Base-by-base conservation (phyloP, 2,329 filamentous ascomycete species). In the Calcarisporium arbuscula region DNA sequence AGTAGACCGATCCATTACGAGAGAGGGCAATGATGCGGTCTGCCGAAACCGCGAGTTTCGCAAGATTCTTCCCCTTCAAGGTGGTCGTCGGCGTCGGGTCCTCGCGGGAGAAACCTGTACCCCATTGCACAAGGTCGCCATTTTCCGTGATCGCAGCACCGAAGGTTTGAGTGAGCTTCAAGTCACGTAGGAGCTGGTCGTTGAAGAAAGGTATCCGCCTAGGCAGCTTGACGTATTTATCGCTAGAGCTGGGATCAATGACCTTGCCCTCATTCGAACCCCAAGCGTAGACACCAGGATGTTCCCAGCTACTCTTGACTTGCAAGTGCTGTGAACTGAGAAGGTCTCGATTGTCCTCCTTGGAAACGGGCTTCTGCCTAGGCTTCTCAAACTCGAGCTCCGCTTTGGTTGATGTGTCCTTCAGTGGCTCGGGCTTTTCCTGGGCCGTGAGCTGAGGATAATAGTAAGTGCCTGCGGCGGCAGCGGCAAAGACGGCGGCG, bases 61-160 rank as follows among this genome's bases (percentile, higher is more conserved):
- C 62, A 32, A 96, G 66, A 49, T 95, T 75, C 56, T 94, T 94
- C 36, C 89, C 90, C 40, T 64, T 78, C 35, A 98, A 62, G 1
- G 90, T 95, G 31, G 71, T 65, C 1, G 70, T 70, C 0, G 90
- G 92, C 19, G 68, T 64, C 8, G 67, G 73, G 19, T 76, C 66
- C 5, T 76, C 69, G 36, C 74, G 69, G 6, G 82, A 82, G 54
- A 82, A 95, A 4, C 72, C 85, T 4, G 71, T 70, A 2, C 92
- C 92, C 92, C 92, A 98, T 62, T 96, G 89, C 10, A 95, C 68
- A 28, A 98, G 59, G 54, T 96, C 84, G 5, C 92, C 92, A 42
- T 82, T 80, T 55, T 95, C 89, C 5, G 81, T 82, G 26, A 96
- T 81, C 8, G 92, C 92, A 5, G 80, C 90, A 8, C 86, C 92